Percentiles rank a stretch among this genome's conserved stretches.
These are phyloP conservation scores for Chloranthus sessilifolius DNA, from an alignment of 164 flowering plant species.

Conservation along the genomic window DNA sequence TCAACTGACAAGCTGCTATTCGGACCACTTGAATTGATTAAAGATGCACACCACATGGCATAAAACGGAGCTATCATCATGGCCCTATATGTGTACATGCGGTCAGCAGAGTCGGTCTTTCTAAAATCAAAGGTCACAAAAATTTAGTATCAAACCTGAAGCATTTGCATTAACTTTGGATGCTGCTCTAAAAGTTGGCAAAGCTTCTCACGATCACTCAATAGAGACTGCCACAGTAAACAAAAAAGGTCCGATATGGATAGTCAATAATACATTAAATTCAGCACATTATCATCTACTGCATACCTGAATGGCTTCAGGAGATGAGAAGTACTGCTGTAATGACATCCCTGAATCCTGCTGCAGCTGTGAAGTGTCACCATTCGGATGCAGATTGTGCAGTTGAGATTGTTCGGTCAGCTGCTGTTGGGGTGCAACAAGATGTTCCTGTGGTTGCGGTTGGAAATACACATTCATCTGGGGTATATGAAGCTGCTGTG, in stretches of 20 bases:
- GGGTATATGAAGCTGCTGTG: conserved; percentile 64
- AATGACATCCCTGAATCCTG: conserved; percentile 62
- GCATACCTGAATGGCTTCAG: conserved; percentile 90
- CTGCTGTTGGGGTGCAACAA: conserved; percentile 37
- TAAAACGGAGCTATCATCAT: no score
- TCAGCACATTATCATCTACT: background rate
- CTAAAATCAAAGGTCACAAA: no score
- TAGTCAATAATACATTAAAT: background rate
- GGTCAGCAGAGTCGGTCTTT: no score
- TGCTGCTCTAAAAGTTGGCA: conserved; percentile 93
- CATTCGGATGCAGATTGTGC: conserved; percentile 37
- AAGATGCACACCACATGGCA: no score
- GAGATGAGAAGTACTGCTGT: conserved; percentile 74
- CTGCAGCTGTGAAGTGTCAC: conserved; percentile 45
- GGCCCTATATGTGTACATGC: no score
- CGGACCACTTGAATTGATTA: no score
- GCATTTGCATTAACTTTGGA: conserved; percentile 97
- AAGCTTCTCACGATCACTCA: conserved; percentile 88
- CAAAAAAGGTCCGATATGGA: conserved; percentile 5
- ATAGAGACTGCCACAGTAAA: conserved; percentile 55
- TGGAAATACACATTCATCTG: conserved; percentile 54
- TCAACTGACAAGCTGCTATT: no score
- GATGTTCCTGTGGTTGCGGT: conserved; percentile 46
- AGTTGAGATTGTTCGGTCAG: conserved; percentile 36
- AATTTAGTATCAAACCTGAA: conserved; percentile 70